Base-by-base conservation (phyloP, 2,329 filamentous ascomycete species). In the Phoma sp. region DNA sequence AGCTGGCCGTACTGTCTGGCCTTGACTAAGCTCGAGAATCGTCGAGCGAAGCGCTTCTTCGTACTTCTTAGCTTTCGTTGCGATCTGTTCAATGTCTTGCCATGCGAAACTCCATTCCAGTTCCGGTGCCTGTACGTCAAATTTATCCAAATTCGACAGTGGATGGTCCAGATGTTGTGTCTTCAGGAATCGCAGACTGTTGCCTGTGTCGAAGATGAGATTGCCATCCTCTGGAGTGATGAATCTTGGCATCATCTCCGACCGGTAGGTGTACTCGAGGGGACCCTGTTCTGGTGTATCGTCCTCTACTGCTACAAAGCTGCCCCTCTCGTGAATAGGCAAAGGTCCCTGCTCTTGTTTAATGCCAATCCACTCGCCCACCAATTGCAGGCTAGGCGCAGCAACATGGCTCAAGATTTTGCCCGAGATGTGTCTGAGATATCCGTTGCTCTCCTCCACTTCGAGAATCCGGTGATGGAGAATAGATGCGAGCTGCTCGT, bases 201-300 rank as follows among this genome's bases (percentile, higher is more conserved):
- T 85, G 4, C 91, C 92, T 3, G 88, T 89, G 70, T 96, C 91
- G 61, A 94, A 93, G n/a, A 95, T 85, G 5, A 82, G 78, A 45
- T 84, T 82, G 3, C 86, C 87, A 61, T 93, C 84, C 53, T 95
- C 90, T 5, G 79, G 72, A 0, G 87, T 83, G 39, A 96, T 81
- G 62, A 95, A 95, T 2, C 81, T 79, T 0, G 91, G 91, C 76
- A 95, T 86, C 58, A 84, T 84, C 25, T 83, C 78, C 21, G 81
- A 79, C 56, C 89, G 85, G 29, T 93, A 81, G 6, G 85, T 75
- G 62, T 85, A 90, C 58, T 89, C 85, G 1, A 81, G 70, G 21
- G 64, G 60, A 2, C 52, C 58, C 19, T 67, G 57, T 13, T 67
- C 62, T 9, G 65, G 67, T 6, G 63, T 19, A 6, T 54, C 56